Percentiles rank a stretch among this genome's conserved stretches.
phyloP scores from a whole-genome alignment of 2,329 filamentous ascomycete species.

The Xylariales sp. region DNA sequence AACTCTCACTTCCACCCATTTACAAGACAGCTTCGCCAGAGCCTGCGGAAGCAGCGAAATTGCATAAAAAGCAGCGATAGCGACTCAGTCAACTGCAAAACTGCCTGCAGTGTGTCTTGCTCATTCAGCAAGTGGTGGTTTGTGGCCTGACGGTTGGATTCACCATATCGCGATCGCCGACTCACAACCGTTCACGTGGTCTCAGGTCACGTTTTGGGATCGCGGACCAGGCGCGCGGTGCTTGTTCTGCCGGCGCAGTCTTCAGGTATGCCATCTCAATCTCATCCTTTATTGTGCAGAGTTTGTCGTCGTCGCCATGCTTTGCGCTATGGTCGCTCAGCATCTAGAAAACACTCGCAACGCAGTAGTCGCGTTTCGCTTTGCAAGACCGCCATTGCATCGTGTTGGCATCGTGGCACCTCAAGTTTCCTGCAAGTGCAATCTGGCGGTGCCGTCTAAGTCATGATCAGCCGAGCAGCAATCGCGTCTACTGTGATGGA shows the following conservation, averaged over 20 bases:
- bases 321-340: too few relatives aligned
- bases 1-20: conserved; percentile 2
- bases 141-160: background rate
- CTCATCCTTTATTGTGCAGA: background rate
- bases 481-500: too few relatives aligned
- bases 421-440: background rate
- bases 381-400: background rate
- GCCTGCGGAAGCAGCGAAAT: background rate
- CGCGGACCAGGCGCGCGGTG: conserved; percentile 7
- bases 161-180: conserved; percentile 5
- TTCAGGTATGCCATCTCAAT: background rate
- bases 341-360: background rate
- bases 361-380: background rate
- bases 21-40: background rate
- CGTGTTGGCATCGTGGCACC: background rate
- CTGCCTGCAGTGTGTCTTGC: too few relatives aligned
- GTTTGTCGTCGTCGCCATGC: too few relatives aligned
- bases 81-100: too few relatives aligned
- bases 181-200: conserved; percentile 7
- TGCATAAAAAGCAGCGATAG: too few relatives aligned
- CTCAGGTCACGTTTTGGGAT: conserved; percentile 9
- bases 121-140: too few relatives aligned
- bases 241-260: conserved; percentile 2
- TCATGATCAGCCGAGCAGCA: too few relatives aligned
- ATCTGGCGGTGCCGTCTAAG: background rate